Conservation (phyloP, 177 flowering plant genomes). For the Viscum album region DNA sequence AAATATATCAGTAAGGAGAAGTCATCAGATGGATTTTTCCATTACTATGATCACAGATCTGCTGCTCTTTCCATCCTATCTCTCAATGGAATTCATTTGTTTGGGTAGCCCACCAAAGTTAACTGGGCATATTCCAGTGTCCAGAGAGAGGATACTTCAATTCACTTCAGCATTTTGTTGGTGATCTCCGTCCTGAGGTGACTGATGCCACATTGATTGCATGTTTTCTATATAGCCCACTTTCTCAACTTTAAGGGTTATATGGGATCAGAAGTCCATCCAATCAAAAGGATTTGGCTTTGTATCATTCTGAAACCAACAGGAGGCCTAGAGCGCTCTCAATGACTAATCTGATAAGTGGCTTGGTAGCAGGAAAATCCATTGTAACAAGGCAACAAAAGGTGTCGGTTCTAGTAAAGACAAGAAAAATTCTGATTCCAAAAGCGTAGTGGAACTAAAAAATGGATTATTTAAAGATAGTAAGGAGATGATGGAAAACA, state of each 20-base stretch:
- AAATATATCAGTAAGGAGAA: conserved; percentile 90
- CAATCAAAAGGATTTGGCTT: conserved; percentile 99
- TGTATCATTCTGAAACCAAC: conserved; percentile 90
- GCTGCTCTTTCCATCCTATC: conserved; percentile 81
- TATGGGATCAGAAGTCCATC: conserved; percentile 99
- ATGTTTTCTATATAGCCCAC: conserved; percentile 74
- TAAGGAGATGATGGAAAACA: conserved; percentile 50
- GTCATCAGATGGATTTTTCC: conserved; percentile 97
- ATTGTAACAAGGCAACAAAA: conserved; percentile 98
- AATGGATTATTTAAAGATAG: conserved; percentile 55
- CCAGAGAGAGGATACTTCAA: conserved; percentile 94
- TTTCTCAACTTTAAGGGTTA: conserved; percentile 98
- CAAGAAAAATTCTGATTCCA: conserved; percentile 60
- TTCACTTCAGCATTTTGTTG: conserved; percentile 95
- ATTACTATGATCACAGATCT: conserved; percentile 87
- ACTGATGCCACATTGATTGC: conserved; percentile 88
- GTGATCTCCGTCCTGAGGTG: conserved; percentile 95
- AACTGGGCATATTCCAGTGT: conserved; percentile 98
- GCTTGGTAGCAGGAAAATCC: conserved; percentile 94
- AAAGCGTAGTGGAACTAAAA: conserved; percentile 79
- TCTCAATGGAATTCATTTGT: conserved; percentile 96
- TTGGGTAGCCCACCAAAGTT: conserved; percentile 98
- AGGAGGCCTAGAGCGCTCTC: conserved; percentile 98
- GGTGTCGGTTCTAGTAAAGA: conserved; percentile 78
- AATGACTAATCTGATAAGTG: conserved; percentile 90